Evolutionary conservation across 495 filamentous ascomycete species (phyloP), one percentile per base, ranked within the genome.

Genomic region (Saxophila tyrrhenica): DNA sequence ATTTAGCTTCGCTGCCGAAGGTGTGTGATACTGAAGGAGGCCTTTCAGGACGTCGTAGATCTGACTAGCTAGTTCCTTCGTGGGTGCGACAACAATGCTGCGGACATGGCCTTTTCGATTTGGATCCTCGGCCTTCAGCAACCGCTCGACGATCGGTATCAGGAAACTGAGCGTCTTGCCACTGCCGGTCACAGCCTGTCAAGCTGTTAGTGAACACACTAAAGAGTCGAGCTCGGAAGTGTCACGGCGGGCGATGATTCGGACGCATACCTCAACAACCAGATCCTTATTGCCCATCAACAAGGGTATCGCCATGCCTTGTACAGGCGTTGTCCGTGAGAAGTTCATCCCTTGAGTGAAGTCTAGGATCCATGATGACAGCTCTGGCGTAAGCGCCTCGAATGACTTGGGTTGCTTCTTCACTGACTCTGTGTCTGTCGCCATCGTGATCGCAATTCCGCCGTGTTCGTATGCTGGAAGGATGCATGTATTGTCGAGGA

Each of bases 271-370:
- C 67, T 95, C 90, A 24, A 96, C 91, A 2, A 97, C 91, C 0
- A 97, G 90, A 70, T 97, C 92, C 62, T 96, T 96, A 68, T 97
- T 87, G 8, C 82, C 83, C 70, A 87, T 81, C 67, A 96, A 94
- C 16, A 95, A 77, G 11, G 91, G 90, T 58, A 97, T 87, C 16
- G 85, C 84, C n/a, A 86, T 90, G 21, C 89, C 87, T 67, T 98
- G 92, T 16, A 96, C 92, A 0, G 92, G 92, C 2, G 92, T 98
- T 72, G 91, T 94, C 61, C 82, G 80, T 44, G 74, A 74, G 67
- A 95, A 95, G 44, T 89, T 86, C 84, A 90, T 88, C 49, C 80
- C 80, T 23, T 79, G 73, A 56, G 95, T 78, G 35, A 89, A 91
- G 51, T 92, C 86, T 25, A 91, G 75, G 25, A 89, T 78, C 91